Base-by-base conservation (phyloP, 805 yeast species). In the Candida pini region DNA sequence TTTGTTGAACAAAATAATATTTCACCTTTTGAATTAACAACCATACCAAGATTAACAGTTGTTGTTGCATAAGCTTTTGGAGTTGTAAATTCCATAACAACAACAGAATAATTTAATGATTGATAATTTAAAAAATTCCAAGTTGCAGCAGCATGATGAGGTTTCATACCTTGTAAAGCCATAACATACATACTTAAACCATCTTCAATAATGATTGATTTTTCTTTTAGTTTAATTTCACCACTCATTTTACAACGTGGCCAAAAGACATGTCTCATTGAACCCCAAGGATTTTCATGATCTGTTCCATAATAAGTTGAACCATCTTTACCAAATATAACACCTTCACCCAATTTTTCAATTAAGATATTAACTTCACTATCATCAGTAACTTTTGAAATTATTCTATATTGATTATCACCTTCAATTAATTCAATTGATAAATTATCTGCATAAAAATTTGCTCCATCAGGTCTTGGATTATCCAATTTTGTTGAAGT, bases 161-260 rank as follows among this genome's bases (percentile, higher is more conserved):
- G 98, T 62, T 92, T 92, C 97, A 92, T 89, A 42, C 97, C 97
- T 67, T 92, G 98, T 48, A 87, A 66, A 6, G 98, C 98, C 90
- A 85, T 81, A 35, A 90, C 96, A 55, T 78, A 89, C 95, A 92
- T 83, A 32, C 87, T 62, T 36, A 52, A 58, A 25, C 76, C 78
- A 27, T 68, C 56, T 12, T 41, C 34, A 33, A 73, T 56, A 9
- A 36, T 37, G 18, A 53, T 30, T 2, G 19, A 25, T 24, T 35
- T 35, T 35, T 47, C 47, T 13, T 38, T 26, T 57, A 71, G 58
- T 26, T 63, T 68, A 43, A 92, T 61, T 14, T 74, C 66, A 53
- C 98, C 98, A 14, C 52, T 54, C 30, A 76, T 81, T 15, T 62
- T 43, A 59, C 88, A 81, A 59, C 97, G 75, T 43, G 98, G 98